Conservation (phyloP, 352 stramenopile genomes). For the Globisporangium splendens region DNA sequence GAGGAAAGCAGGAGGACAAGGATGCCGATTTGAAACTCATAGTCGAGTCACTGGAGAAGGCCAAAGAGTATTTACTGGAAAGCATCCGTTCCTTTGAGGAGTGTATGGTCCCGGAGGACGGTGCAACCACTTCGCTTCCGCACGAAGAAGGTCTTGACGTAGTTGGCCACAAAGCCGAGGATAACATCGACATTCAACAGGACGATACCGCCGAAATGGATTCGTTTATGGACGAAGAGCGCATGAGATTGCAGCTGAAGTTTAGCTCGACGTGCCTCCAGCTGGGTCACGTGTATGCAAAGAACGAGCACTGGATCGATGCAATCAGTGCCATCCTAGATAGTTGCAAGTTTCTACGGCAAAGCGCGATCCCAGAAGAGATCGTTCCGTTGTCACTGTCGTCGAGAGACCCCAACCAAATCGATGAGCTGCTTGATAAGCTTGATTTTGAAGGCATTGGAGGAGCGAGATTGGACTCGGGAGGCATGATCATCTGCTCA, state of each 20-base stretch:
- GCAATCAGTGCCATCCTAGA: slow-evolving; percentile 42
- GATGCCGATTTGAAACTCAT: slow-evolving; percentile 8
- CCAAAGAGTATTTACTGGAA: slow-evolving; percentile 59
- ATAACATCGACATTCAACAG: slow-evolving; percentile 17
- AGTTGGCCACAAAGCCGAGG: slow-evolving; percentile 3
- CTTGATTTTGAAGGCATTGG: slow-evolving; percentile 72
- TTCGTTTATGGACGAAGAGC: slow-evolving; percentile 77
- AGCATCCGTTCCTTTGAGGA: slow-evolving; percentile 75
- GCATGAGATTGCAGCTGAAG: slow-evolving; percentile 68
- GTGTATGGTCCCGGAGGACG: slow-evolving; percentile 39
- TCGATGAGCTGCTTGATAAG: slow-evolving; percentile 43
- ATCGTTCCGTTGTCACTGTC: slow-evolving; percentile 23
- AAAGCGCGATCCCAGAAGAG: slow-evolving; percentile 28
- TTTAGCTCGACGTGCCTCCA: slow-evolving; percentile 71
- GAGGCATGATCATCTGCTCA: slow-evolving; percentile 34
- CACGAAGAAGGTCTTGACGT: slow-evolving; percentile 17
- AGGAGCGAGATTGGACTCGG: slow-evolving; percentile 1
- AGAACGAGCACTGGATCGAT: slow-evolving; percentile 31
- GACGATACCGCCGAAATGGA: slow-evolving; percentile 40
- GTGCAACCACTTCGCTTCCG: slow-evolving; percentile 17
- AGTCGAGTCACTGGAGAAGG: slow-evolving; percentile 34
- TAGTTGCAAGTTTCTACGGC: slow-evolving; percentile 38
- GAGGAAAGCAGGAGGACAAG: slow-evolving; percentile 1
- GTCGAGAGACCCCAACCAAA: slow-evolving; percentile 14
- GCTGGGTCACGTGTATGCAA: slow-evolving; percentile 37